phyloP scores from a whole-genome alignment of 2,329 filamentous ascomycete species.

The Coleophoma crateriformis region DNA sequence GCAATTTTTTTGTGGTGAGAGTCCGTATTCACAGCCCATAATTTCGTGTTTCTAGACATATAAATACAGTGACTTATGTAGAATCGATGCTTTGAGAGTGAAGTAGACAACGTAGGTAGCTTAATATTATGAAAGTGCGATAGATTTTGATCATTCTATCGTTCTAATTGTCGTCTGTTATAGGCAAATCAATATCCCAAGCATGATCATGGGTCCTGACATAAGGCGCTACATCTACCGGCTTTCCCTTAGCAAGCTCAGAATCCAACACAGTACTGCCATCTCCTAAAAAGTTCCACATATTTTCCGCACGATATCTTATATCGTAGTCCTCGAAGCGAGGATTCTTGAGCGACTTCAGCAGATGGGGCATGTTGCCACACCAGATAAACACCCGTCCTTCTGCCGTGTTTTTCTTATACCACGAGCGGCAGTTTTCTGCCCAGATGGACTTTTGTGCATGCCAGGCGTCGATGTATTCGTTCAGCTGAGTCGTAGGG shows the following conservation, averaged over 20 bases:
- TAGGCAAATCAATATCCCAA: constrained; percentile 4
- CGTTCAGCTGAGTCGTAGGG: neutral
- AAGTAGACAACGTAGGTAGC: too few relatives aligned
- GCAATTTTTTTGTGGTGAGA: too few relatives aligned
- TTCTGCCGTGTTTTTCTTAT: neutral
- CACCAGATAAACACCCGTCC: neutral
- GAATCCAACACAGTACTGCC: constrained; percentile 1
- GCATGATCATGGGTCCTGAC: neutral
- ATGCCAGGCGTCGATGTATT: constrained; percentile 1
- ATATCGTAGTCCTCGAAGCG: neutral
- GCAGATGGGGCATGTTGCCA: neutral
- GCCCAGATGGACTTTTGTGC: neutral
- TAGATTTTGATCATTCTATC: too few relatives aligned
- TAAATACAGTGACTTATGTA: too few relatives aligned
- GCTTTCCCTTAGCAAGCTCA: neutral
- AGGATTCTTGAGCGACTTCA: neutral
- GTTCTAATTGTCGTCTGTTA: too few relatives aligned
- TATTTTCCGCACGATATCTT: neutral
- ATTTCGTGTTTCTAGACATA: too few relatives aligned
- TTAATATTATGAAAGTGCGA: too few relatives aligned
- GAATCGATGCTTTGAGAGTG: too few relatives aligned
- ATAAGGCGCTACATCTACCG: constrained; percentile 1
- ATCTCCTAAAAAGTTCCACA: constrained; percentile 5
- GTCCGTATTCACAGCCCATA: too few relatives aligned
- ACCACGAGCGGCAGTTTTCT: neutral